Evolutionary conservation across 2,329 filamentous ascomycete species (phyloP), one percentile per base, ranked within the genome.

Genomic region (Colletotrichum phormii): DNA sequence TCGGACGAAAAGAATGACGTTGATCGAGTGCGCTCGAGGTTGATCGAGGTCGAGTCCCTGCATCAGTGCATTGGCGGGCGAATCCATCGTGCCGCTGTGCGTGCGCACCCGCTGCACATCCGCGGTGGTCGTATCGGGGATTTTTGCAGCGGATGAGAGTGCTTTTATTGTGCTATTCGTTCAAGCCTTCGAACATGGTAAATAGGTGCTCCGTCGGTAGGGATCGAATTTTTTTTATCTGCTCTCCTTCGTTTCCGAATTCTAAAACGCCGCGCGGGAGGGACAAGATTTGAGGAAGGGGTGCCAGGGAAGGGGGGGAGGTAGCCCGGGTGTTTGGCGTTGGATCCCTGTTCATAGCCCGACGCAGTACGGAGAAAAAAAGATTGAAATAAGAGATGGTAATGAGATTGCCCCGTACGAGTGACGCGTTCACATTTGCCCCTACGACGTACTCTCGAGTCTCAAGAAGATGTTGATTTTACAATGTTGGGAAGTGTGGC

Each of bases 301-400:
- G 42, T 3, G 6, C 18, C 42, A 49, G 58, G 11, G 57, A 24
- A 59, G 64, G 66, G 66, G 66, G 57, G 66, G 66, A 69, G 59
- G 66, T 59, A 69, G 60, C 66, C 59, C 59, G 11, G 33, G 15
- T 49, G 42, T 49, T 57, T 46, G n/a, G 42, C 22, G 31, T 51
- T 35, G 42, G 64, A 49, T 51, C 55, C 42, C 55, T 63, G 58
- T 18, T 29, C 33, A 37, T 35, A 13, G 33, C 67, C 53, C 33
- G 59, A 24, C 37, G 26, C 35, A 26, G 58, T 15, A 29, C 35
- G 22, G 49, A 37, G 29, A 4, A 5, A 51, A 24, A 58, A 24
- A 18, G 51, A 49, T 49, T 49, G 18, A 70, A 66, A 64, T 37
- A 66, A 53, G 18, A 8, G 42, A 49, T 29, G 35, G 53, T n/a